Evolutionary conservation across 1,284 basidiomycete genomes (phyloP), one percentile per base, ranked within the genome.

Genomic region (Lignosus rhinocerotis): DNA sequence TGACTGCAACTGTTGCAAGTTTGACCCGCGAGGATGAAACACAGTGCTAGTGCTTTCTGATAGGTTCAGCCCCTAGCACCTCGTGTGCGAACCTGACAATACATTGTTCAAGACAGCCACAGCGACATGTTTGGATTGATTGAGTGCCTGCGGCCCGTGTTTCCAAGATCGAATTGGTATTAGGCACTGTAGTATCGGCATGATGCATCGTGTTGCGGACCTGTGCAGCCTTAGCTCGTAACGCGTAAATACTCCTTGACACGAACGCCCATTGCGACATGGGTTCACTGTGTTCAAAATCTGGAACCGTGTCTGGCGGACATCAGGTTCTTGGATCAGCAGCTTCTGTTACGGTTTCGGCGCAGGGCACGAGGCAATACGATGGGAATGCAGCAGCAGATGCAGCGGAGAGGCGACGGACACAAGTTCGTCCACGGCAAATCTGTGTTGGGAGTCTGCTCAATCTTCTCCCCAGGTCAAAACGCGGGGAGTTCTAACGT

Each of bases 251-350:
- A 12, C 44, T 17, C 9, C 53, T 63, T 58, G 53, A 47, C 61
- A 55, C 53, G 17, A 61, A 56, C 58, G 46, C 44, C 53, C 51
- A 64, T 34, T 12, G 9, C 25, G 11, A 53, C 39, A 88, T 89
- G 88, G 88, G 88, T 61, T 82, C 81, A 52, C 74, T 88, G 44
- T 88, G 87, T 70, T 89, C 88, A 31, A 89, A 87, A 71, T 69
- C 78, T 36, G 75, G 74, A 50, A 70, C 73, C 36, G 77, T 82
- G 60, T 74, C 80, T 17, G 83, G 81, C 52, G 76, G 82, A 50
- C 84, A 86, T 69, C 79, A 78, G 33, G 79, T 88, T 30, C 74
- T 85, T 51, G 76, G 78, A 6, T 47, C 63, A 42, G 51, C 54
- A 34, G 41, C 47, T 34, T 31, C 44, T 30, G 47, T 44, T 51